Percentiles rank a stretch among this genome's conserved stretches.
Conservation (phyloP, 768 basidiomycete genomes). For the Kwoniella heveanensis region DNA sequence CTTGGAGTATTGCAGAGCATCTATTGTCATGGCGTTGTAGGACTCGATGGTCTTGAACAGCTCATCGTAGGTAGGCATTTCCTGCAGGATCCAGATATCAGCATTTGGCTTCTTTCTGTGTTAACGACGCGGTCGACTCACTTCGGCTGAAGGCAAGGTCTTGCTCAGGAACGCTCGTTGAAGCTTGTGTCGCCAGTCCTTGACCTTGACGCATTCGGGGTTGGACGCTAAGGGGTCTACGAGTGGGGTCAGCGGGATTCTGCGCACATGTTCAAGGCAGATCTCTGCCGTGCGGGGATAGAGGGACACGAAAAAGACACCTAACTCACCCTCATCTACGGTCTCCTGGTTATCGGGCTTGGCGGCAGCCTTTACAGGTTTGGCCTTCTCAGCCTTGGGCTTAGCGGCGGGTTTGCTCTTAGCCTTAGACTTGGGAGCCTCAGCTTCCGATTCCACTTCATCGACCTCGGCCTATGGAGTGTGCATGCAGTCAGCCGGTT, state of each 20-base stretch:
- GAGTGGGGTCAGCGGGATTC: constrained; percentile 13
- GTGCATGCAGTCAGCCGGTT: no score
- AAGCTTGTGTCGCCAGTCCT: constrained; percentile 88
- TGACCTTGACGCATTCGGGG: constrained; percentile 71
- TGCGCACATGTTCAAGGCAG: not conserved
- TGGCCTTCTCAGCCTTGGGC: constrained; percentile 58
- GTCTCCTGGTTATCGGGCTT: constrained; percentile 65
- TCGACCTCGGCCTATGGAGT: constrained; percentile 57
- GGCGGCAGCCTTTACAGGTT: constrained; percentile 21
- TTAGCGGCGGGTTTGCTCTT: constrained; percentile 69
- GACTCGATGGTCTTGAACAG: constrained; percentile 75
- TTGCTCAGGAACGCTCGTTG: constrained; percentile 79
- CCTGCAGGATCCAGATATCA: constrained; percentile 59
- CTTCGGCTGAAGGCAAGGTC: constrained; percentile 66
- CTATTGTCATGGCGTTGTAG: constrained; percentile 75
- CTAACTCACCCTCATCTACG: constrained; percentile 63
- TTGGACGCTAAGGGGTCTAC: constrained; percentile 62
- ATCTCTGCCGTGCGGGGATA: no score
- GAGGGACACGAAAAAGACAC: no score
- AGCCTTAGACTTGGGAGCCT: constrained; percentile 63
- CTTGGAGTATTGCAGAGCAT: constrained; percentile 74
- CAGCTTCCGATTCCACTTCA: constrained; percentile 75
- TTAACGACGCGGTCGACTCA: constrained; percentile 54
- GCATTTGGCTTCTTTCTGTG: not conserved
- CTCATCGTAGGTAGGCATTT: constrained; percentile 72